Conservation (phyloP, 257 asterid genomes). For the Dorcoceras hygrometricum region DNA sequence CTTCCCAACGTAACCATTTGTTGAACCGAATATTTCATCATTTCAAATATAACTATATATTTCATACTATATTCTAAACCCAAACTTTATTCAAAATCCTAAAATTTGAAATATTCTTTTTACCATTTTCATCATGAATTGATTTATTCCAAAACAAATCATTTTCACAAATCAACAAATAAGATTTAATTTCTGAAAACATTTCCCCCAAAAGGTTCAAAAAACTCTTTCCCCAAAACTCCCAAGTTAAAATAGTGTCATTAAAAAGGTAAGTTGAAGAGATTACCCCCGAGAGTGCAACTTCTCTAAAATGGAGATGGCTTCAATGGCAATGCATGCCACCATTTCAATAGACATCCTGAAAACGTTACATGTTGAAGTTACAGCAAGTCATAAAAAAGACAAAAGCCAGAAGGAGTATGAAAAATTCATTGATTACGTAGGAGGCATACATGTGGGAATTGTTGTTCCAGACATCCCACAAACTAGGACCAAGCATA, state of each 20-base stretch:
- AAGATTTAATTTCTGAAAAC: background rate
- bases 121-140: background rate
- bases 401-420: background rate
- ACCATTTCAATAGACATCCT: conserved; percentile 33
- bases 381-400: conserved; percentile 2
- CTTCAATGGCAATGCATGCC: conserved; percentile 34
- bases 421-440: background rate
- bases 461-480: conserved; percentile 34
- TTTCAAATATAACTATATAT: background rate
- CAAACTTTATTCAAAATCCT: background rate
- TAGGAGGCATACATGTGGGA: conserved; percentile 21
- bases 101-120: too few relatives aligned
- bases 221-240: background rate
- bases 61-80: background rate
- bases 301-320: conserved; percentile 31
- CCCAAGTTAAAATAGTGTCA: background rate
- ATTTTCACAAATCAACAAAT: background rate
- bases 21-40: background rate
- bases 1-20: background rate
- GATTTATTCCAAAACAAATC: background rate
- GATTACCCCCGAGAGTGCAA: conserved; percentile 29
- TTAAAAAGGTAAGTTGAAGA: conserved; percentile 1
- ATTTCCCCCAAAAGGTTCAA: background rate
- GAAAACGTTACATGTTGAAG: background rate
- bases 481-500: conserved; percentile 32